phyloP scores from a whole-genome alignment of 2,329 filamentous ascomycete species.

The Epichloe gansuensis region DNA sequence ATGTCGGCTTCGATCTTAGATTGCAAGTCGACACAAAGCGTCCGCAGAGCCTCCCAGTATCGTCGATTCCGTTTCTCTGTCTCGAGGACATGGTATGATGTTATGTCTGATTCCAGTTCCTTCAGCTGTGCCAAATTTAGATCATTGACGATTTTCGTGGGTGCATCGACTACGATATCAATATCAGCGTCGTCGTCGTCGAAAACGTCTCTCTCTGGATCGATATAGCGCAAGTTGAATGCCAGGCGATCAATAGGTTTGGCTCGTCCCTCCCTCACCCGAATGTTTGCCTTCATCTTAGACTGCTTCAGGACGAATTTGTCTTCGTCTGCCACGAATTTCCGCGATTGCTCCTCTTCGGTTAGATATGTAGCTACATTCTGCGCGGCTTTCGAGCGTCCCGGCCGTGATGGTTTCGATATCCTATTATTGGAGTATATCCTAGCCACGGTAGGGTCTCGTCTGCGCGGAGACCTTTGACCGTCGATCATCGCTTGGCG shows the following conservation, averaged over 20 bases:
- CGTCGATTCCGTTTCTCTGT: slow-evolving; percentile 63
- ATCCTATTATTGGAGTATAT: slow-evolving; percentile 43
- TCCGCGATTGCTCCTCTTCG: slow-evolving; percentile 63
- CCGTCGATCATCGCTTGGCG: slow-evolving; percentile 41
- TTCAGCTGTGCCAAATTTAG: slow-evolving; percentile 53
- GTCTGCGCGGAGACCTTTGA: slow-evolving; percentile 27
- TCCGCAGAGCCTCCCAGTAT: slow-evolving; percentile 86
- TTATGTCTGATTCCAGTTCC: slow-evolving; percentile 73
- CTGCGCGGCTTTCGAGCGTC: slow-evolving; percentile 15
- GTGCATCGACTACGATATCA: slow-evolving; percentile 63
- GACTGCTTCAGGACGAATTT: slow-evolving; percentile 91
- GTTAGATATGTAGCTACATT: slow-evolving; percentile 40
- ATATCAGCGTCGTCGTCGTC: slow-evolving; percentile 70
- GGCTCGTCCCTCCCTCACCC: slow-evolving; percentile 79
- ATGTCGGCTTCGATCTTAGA: slow-evolving; percentile 49
- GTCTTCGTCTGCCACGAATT: slow-evolving; percentile 91
- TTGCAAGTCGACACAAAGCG: slow-evolving; percentile 66
- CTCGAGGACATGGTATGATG: slow-evolving; percentile 69
- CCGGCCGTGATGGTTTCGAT: slow-evolving; percentile 34
- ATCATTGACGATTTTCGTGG: slow-evolving; percentile 66
- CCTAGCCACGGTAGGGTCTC: slow-evolving; percentile 42
- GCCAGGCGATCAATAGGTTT: slow-evolving; percentile 90
- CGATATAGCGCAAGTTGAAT: slow-evolving; percentile 79
- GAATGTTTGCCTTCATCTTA: slow-evolving; percentile 94
- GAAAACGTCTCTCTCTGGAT: slow-evolving; percentile 70